Percentiles rank a stretch among this genome's conserved stretches.
phyloP scores from a whole-genome alignment of 116 monocot genomes.

The Thalassia testudinum region DNA sequence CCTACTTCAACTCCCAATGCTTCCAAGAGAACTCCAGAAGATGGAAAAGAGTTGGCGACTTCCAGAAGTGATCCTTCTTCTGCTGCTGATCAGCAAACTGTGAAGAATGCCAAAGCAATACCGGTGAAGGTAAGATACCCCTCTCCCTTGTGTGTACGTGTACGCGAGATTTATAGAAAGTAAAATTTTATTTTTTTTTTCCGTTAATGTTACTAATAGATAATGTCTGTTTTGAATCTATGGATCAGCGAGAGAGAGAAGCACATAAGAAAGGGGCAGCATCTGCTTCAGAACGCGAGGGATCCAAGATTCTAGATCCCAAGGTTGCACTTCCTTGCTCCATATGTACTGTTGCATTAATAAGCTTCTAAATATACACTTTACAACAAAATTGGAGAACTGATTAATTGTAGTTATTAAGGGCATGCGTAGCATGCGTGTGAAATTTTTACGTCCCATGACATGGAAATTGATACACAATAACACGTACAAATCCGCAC shows the following conservation, averaged over 20 bases:
- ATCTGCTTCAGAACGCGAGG: conserved; percentile 60
- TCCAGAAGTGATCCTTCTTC: background rate
- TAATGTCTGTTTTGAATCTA: background rate
- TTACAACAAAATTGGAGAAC: too few species aligned
- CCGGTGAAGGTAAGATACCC: conserved; percentile 29
- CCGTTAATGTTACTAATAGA: background rate
- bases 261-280: conserved; percentile 23
- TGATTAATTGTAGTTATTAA: too few species aligned
- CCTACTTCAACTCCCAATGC: conserved; percentile 21
- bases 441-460: too few species aligned
- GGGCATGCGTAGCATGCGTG: too few species aligned
- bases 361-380: too few species aligned
- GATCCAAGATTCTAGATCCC: conserved; percentile 61
- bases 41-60: conserved; percentile 28
- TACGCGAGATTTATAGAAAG: too few species aligned
- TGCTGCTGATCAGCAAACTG: conserved; percentile 5
- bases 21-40: conserved; percentile 34
- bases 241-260: conserved; percentile 40
- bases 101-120: conserved; percentile 26
- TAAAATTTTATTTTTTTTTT: background rate
- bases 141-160: background rate
- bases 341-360: too few species aligned
- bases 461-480: too few species aligned
- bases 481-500: background rate
- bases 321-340: conserved; percentile 55